These are phyloP conservation scores for Gamarada debralockiae DNA, from an alignment of 495 filamentous ascomycete genomes.

Conservation along the genomic window DNA sequence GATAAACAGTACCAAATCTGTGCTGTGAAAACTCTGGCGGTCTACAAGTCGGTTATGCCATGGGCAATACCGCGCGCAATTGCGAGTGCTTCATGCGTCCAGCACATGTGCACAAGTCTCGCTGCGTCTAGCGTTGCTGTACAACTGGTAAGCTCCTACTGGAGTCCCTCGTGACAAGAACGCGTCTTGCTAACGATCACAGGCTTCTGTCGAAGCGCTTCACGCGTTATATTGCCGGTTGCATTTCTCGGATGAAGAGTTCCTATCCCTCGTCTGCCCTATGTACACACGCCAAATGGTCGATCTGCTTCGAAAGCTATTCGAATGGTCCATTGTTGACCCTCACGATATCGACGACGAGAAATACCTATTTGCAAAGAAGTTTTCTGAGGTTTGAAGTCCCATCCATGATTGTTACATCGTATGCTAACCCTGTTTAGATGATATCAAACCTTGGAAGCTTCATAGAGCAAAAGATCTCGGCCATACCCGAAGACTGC, in stretches of 20 bases:
- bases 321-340: conserved; percentile 78
- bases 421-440: conserved; percentile 39
- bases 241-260: conserved; percentile 73
- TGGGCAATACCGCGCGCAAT: conserved; percentile 87
- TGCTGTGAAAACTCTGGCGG: conserved; percentile 68
- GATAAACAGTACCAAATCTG: conserved; percentile 62
- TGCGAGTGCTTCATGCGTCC: conserved; percentile 61
- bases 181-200: conserved; percentile 25
- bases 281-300: conserved; percentile 72
- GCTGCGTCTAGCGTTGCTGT: conserved; percentile 68
- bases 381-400: conserved; percentile 74
- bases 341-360: conserved; percentile 79
- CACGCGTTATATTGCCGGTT: conserved; percentile 75
- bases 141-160: conserved; percentile 57
- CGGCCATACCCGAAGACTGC: conserved; percentile 51
- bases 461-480: conserved; percentile 73
- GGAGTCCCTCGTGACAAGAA: background rate
- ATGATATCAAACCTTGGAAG: conserved; percentile 80
- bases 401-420: background rate
- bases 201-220: conserved; percentile 82
- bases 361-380: conserved; percentile 88
- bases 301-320: conserved; percentile 67
- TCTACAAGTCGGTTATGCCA: conserved; percentile 68
- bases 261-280: conserved; percentile 69
- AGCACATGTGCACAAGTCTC: conserved; percentile 70